Base-by-base conservation (phyloP, 1,284 basidiomycete species). In the Sanghuangporus sanghuang region DNA sequence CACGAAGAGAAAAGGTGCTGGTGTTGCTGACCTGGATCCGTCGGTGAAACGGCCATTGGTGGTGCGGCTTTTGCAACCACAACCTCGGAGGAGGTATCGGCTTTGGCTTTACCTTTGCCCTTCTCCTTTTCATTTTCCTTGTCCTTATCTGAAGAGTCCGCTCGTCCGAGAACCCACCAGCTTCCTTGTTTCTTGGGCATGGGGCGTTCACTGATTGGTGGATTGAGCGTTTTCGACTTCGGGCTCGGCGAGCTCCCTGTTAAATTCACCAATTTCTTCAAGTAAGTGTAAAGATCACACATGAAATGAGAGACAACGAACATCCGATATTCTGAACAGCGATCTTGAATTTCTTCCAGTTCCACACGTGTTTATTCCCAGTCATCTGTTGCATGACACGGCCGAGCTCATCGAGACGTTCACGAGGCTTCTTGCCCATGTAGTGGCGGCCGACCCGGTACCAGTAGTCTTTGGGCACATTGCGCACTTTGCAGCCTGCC, bases 291-390 rank as follows among this genome's bases (percentile, higher is more conserved):
- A 56, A 38, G 11, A 55, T 5, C 12, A 27, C 7, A 55, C 2
- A 53, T 27, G 38, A 48, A 38, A 59, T 27, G 63, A 44, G 36
- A 36, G 35, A 82, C 89, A 74, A 82, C 89, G 74, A 69, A 91
- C 89, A 91, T 60, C 87, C 87, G 86, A 90, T 88, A 71, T 84
- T 90, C 60, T 79, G 75, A 83, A 91, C 86, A 3, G 89, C 89
- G 59, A 87, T 78, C 75, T 82, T 85, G 76, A 87, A 91, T 67
- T 84, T 86, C 76, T 89, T 87, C 89, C 89, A 91, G 66, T 81
- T 86, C 89, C 89, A 91, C 46, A 82, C 78, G 69, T 90, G 90
- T 68, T 83, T 85, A 18, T 87, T 86, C 7, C 87, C 88, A 64
- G 91, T 82, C 69, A 91, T 83, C 71, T 87, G 83, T 57, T 80